Evolutionary conservation across 2,329 filamentous ascomycete genomes (phyloP), one percentile per base, ranked within the genome.

Genomic region (Microdochium bolleyi): DNA sequence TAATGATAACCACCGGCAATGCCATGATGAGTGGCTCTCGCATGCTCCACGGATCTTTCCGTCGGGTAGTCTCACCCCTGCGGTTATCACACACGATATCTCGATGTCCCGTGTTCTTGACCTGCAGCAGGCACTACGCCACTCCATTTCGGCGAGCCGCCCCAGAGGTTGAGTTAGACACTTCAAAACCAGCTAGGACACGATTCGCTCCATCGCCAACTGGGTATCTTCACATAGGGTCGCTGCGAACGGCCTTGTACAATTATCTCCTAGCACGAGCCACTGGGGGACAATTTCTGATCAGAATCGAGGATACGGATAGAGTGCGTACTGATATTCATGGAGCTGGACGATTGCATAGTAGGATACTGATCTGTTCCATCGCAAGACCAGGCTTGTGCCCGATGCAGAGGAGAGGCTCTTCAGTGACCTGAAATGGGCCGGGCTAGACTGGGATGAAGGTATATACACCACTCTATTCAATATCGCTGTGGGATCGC

Each of bases 181-280:
- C 19, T 22, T 46, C 41, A 11, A 22, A 10, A 7, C 87, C 88
- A 48, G 83, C 83, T 54, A 78, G 89, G 67, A 89, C 94, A 19
- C 85, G 94, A 49, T 99, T 99, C 69, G 94, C 95, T 1, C 94
- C 94, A 0, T 97, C 94, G 1, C 94, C 94, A 0, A 99, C 94
- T 0, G 94, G 94, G 1, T 92, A 92, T 62, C 78, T 99, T 24
- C 94, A 99, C 70, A 76, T 99, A 13, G 94, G 94, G 3, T 96
- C 92, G 0, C 70, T 99, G 34, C 80, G 94, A 54, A 99, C 94
- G 0, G 95, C 95, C 0, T 71, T 99, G n/a, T 97, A 91, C 74
- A 97, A 96, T 64, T 96, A 92, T 60, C 74, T 99, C 3, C 78
- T 95, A n/a, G 92, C 94, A 0, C 88, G 85, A 62, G 83, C 87